Evolutionary conservation across 2,329 filamentous ascomycete genomes (phyloP).

Genomic region (Penicillium sp.): DNA sequence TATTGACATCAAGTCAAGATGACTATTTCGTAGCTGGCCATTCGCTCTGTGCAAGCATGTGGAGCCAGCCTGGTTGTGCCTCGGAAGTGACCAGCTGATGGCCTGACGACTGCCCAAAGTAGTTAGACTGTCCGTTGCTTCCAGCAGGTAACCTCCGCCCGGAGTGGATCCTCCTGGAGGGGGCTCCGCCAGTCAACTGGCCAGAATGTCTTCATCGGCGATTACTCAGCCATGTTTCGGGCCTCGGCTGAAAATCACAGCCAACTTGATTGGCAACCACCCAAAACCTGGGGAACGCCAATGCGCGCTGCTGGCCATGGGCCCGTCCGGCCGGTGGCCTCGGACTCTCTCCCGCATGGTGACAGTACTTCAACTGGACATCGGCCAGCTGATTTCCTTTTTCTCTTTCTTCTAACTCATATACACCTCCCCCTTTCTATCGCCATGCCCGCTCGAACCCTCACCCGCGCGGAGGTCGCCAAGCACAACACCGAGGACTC

Average conservation of each 20-base stretch:
- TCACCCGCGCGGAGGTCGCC: conserved; percentile 64
- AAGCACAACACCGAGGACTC: conserved; percentile 75
- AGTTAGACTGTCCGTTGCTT: not conserved
- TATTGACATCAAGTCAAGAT: not conserved
- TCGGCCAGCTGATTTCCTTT: not conserved
- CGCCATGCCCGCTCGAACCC: conserved; percentile 27
- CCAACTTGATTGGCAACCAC: conserved; percentile 15
- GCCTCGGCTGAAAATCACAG: conserved; percentile 22
- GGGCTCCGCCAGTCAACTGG: not conserved
- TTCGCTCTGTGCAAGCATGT: not conserved
- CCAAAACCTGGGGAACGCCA: conserved; percentile 17
- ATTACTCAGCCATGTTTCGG: conserved; percentile 10
- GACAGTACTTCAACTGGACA: not conserved
- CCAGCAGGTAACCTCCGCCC: not conserved
- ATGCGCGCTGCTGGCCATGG: not conserved
- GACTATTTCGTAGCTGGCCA: conserved; percentile 1
- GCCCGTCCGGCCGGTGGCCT: not conserved
- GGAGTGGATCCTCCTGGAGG: not conserved
- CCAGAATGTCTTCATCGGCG: not conserved
- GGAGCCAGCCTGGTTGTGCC: not conserved
- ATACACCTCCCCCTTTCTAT: not conserved
- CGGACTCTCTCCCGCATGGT: not conserved
- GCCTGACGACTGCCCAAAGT: not conserved
- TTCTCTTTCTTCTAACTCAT: not conserved
- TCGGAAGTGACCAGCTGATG: not conserved